Evolutionary conservation across 495 filamentous ascomycete genomes (phyloP), one percentile per base, ranked within the genome.

Genomic region (Penicillium simplicissimum): DNA sequence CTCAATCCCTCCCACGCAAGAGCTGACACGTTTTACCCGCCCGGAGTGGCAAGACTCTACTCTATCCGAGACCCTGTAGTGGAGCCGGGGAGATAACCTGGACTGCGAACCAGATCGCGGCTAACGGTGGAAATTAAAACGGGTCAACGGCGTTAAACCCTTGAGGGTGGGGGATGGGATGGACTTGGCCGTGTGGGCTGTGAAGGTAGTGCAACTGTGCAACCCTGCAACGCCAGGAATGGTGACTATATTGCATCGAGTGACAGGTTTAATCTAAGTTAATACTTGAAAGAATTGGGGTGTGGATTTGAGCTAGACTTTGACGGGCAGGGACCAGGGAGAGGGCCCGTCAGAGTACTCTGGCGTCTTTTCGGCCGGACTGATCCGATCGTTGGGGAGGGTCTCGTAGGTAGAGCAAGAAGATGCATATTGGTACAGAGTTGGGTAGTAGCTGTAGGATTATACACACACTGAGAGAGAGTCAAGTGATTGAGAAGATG

Each of bases 61-160:
- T 71, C 23, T 61, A 71, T 10, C 42, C 61, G 69, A 67, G 64
- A 71, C 69, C 21, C 51, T n/a, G 35, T 42, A 57, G 64, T 60
- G 57, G 51, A 54, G 34, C 38, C 43, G 14, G 38, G 58, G 60
- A 64, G 62, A 67, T 64, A 57, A 45, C 62, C 55, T 59, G 59
- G 64, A 51, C 47, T 48, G 61, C 33, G 59, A 71, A 69, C 69
- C 69, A 65, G 69, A 69, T 67, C 61, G 33, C 37, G 52, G 58
- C 40, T 57, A 52, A 60, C 63, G 36, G 62, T 67, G 69, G 66
- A 69, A 67, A 71, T 67, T 61, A 63, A 48, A 47, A 55, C 56
- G 60, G 65, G 52, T 38, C 28, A 63, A 67, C 62, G 60, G 52
- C 35, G 31, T 52, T 31, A 13, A 53, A 53, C 35, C 8, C 13